Evolutionary conservation across 2,329 filamentous ascomycete species (phyloP).

Genomic region (Lachnellula hyalina): DNA sequence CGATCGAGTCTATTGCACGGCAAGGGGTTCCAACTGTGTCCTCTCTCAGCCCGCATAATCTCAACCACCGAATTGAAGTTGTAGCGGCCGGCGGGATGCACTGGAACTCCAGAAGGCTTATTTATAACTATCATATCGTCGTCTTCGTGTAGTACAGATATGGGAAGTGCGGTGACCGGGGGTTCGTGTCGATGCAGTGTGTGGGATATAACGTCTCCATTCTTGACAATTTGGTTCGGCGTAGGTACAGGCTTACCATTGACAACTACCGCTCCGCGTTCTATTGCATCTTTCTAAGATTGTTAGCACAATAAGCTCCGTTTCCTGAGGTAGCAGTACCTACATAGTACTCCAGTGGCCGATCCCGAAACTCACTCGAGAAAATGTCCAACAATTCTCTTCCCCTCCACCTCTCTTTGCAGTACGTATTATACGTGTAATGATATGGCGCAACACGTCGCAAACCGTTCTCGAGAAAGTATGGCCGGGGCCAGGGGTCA

Average conservation of each 20-base stretch:
- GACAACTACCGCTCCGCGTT: slow-evolving; percentile 70
- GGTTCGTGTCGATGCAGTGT: slow-evolving; percentile 95
- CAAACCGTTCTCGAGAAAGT: slow-evolving; percentile 77
- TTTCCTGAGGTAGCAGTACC: slow-evolving; percentile 24
- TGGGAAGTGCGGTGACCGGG: slow-evolving; percentile 74
- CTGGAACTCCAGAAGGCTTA: slow-evolving; percentile 91
- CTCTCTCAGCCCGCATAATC: slow-evolving; percentile 77
- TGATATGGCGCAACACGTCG: slow-evolving; percentile 82
- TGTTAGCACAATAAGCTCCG: slow-evolving; percentile 21
- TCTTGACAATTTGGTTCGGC: slow-evolving; percentile 68
- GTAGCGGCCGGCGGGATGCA: slow-evolving; percentile 92
- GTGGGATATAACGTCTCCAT: slow-evolving; percentile 88
- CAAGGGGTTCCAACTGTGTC: slow-evolving; percentile 48
- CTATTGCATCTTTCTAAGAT: slow-evolving; percentile 65
- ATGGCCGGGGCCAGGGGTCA: slow-evolving; percentile 59
- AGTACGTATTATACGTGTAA: slow-evolving; percentile 91
- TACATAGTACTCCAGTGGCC: slow-evolving; percentile 81
- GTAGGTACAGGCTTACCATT: slow-evolving; percentile 66
- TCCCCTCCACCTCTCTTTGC: slow-evolving; percentile 89
- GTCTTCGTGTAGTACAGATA: slow-evolving; percentile 84
- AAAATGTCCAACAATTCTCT: slow-evolving; percentile 82
- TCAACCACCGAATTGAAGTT: slow-evolving; percentile 93
- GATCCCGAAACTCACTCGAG: slow-evolving; percentile 83
- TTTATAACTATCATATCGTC: slow-evolving; percentile 93
- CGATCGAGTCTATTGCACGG: slow-evolving; percentile 93